Evolutionary conservation across 1,284 basidiomycete species (phyloP).

Genomic region (Naganishia cerealis): DNA sequence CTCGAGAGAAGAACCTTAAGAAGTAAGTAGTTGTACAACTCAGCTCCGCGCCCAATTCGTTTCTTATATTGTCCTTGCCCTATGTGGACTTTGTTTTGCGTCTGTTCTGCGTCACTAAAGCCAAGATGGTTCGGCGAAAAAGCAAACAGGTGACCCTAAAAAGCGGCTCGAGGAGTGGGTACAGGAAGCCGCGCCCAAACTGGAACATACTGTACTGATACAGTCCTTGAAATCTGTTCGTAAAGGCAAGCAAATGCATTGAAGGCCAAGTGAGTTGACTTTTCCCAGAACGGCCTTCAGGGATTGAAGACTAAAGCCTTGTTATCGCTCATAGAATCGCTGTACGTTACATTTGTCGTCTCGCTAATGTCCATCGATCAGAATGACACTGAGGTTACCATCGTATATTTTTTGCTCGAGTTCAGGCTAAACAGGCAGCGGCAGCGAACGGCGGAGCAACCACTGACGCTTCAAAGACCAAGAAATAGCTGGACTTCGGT

Average conservation of each 20-base stretch:
- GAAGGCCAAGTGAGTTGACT: constrained; percentile 33
- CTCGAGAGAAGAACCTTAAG: constrained; percentile 33
- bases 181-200: not conserved
- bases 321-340: constrained; percentile 22
- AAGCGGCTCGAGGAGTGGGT: constrained; percentile 35
- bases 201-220: not conserved
- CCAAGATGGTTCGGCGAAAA: constrained; percentile 22
- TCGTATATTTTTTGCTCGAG: not conserved
- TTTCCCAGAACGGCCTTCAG: not conserved
- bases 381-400: not conserved
- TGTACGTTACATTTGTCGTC: constrained; percentile 9
- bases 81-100: not conserved
- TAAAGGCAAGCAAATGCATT: constrained; percentile 34
- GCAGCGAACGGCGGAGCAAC: constrained; percentile 25
- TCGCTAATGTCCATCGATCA: not conserved
- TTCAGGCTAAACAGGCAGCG: constrained; percentile 33
- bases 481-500: not conserved
- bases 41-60: not conserved
- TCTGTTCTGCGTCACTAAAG: constrained; percentile 7
- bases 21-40: constrained; percentile 14
- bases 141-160: constrained; percentile 33
- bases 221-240: no score
- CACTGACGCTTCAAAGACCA: constrained; percentile 11
- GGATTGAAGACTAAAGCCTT: not conserved
- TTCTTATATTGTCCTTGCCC: not conserved